Percentiles rank a stretch among this genome's conserved stretches.
Evolutionary conservation across 208 protist species (phyloP).

Genomic region (Trypanosoma brucei): DNA sequence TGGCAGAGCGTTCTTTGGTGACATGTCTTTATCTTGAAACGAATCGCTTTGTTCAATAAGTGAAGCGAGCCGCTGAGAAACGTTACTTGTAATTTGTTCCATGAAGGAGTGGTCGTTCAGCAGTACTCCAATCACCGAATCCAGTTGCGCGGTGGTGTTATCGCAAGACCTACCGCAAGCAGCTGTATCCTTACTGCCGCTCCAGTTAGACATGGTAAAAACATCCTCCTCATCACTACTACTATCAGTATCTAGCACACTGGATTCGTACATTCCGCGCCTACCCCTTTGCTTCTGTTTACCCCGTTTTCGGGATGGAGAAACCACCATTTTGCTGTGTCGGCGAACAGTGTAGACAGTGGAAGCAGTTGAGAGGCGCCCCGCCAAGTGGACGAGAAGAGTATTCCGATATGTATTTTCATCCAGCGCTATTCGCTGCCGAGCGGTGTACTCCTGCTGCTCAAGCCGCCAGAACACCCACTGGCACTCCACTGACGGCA

Average conservation of each 20-base stretch:
- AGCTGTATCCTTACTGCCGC: too few species aligned
- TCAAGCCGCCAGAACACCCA: constrained; percentile 3
- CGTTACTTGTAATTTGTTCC: constrained; percentile 4
- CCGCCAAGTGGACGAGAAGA: constrained; percentile 3
- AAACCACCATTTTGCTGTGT: neutral
- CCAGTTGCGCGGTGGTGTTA: neutral
- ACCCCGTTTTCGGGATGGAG: neutral
- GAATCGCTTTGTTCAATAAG: constrained; percentile 16
- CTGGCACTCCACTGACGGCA: neutral
- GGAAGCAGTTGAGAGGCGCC: neutral
- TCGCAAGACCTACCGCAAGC: neutral
- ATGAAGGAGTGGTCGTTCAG: constrained; percentile 14
- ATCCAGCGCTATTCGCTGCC: constrained; percentile 11
- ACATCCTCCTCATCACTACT: too few species aligned
- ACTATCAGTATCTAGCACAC: too few species aligned
- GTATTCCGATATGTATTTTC: constrained; percentile 15
- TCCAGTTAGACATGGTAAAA: too few species aligned
- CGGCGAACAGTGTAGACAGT: neutral
- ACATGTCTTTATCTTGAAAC: neutral
- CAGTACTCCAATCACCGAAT: neutral
- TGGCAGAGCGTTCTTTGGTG: constrained; percentile 6
- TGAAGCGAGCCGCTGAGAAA: constrained; percentile 13
- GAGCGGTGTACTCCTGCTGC: constrained; percentile 8
- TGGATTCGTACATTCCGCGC: too few species aligned
- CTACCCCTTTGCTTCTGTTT: neutral